phyloP scores from a whole-genome alignment of 108 stramenopile species.

The Thalassiosira profunda region DNA sequence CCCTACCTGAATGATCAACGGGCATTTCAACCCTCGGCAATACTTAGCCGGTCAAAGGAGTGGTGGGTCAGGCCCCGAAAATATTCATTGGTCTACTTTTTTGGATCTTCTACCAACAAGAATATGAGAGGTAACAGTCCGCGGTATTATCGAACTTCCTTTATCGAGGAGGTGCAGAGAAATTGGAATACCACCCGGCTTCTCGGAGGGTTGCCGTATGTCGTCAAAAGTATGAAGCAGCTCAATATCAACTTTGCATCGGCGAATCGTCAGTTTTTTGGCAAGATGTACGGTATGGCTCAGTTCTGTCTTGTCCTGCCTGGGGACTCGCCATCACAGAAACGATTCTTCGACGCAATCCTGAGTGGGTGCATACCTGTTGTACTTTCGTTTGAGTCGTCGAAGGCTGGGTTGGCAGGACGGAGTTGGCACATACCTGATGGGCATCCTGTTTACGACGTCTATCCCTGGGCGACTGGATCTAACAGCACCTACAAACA shows the following conservation, averaged over 20 bases:
- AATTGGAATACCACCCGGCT: no score
- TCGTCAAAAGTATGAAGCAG: neutral
- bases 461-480: conserved; percentile 5
- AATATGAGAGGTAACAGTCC: neutral
- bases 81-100: conserved; percentile 13
- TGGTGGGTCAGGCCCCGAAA: conserved; percentile 23
- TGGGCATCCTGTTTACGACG: neutral
- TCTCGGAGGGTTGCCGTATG: conserved; percentile 42
- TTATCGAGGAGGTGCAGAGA: conserved; percentile 12
- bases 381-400: conserved; percentile 27
- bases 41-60: conserved; percentile 2
- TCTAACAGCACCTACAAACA: neutral
- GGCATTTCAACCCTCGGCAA: conserved; percentile 25
- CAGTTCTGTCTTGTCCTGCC: conserved; percentile 47
- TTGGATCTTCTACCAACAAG: neutral
- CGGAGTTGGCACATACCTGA: conserved; percentile 7
- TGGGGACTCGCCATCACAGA: conserved; percentile 45
- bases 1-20: conserved; percentile 40
- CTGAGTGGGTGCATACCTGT: conserved; percentile 57
- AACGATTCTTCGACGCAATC: conserved; percentile 60
- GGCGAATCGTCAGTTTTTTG: conserved; percentile 33
- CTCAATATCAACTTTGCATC: neutral
- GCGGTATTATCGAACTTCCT: neutral
- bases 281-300: no score
- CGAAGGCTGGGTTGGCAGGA: neutral